Conservation (phyloP, 139 green algal genomes). For the Coelastrella sp. region DNA sequence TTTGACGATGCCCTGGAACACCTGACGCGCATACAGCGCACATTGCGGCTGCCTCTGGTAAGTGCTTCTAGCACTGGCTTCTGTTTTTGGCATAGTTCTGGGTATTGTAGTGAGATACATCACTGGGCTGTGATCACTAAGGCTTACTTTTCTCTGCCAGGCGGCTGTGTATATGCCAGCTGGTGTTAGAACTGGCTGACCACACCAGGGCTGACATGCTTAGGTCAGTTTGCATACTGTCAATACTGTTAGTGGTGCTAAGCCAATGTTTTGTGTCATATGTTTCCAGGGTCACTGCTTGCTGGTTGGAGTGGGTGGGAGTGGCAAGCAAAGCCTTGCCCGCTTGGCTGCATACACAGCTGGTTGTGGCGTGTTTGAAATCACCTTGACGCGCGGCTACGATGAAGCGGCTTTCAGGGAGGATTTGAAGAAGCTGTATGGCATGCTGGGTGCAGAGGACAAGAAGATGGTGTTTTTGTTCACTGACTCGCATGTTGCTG, state of each 20-base stretch:
- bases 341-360: constrained; percentile 78
- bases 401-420: constrained; percentile 88
- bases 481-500: constrained; percentile 72
- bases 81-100: too few species aligned
- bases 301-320: constrained; percentile 90
- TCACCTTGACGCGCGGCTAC: constrained; percentile 90
- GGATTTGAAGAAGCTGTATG: constrained; percentile 93
- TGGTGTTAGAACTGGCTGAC: background rate
- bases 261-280: too few species aligned
- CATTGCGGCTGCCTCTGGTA: constrained; percentile 84
- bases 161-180: background rate
- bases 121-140: too few species aligned
- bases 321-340: constrained; percentile 81
- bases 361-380: constrained; percentile 87
- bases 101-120: too few species aligned
- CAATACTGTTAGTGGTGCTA: too few species aligned
- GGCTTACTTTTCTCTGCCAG: too few species aligned
- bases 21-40: constrained; percentile 88
- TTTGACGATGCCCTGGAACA: constrained; percentile 96
- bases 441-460: constrained; percentile 81
- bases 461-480: constrained; percentile 91
- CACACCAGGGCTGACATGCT: too few species aligned
- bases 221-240: too few species aligned
- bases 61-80: background rate
- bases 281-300: constrained; percentile 81